phyloP scores from a whole-genome alignment of 176 grass and related monocot species.

The Ensete ventricosum region DNA sequence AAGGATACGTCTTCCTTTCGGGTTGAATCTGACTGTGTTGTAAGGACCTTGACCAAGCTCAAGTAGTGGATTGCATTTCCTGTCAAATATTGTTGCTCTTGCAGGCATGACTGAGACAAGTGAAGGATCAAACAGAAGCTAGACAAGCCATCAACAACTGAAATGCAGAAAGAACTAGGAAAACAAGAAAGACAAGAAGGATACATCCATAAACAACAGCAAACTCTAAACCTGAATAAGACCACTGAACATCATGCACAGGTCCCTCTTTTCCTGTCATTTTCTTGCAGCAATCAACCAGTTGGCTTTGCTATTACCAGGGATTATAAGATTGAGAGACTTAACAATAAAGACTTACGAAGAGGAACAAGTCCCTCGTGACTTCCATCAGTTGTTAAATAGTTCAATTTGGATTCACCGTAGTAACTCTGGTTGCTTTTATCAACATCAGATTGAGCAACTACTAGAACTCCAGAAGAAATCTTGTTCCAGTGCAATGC shows the following conservation, averaged over 20 bases:
- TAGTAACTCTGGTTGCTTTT: constrained; percentile 99
- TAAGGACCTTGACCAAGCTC: constrained; percentile 96
- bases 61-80: constrained; percentile 77
- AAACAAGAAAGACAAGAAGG: constrained; percentile 22
- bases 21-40: constrained; percentile 96
- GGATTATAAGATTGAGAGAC: not conserved
- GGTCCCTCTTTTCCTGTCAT: constrained; percentile 29
- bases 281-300: not conserved
- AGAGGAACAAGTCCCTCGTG: constrained; percentile 92
- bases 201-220: constrained; percentile 95
- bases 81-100: constrained; percentile 81
- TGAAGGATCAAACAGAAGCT: constrained; percentile 28
- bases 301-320: not conserved
- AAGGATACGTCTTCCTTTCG: constrained; percentile 93
- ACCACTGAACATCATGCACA: constrained; percentile 93
- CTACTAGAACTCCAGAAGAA: constrained; percentile 66
- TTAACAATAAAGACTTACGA: constrained; percentile 39
- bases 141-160: not conserved
- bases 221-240: constrained; percentile 73
- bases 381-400: constrained; percentile 79
- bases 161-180: constrained; percentile 6
- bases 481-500: constrained; percentile 76
- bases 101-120: constrained; percentile 73
- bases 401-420: constrained; percentile 94
- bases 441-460: constrained; percentile 85